phyloP scores from a whole-genome alignment of 1,284 basidiomycete species.

The Singerocomus inundabilis region DNA sequence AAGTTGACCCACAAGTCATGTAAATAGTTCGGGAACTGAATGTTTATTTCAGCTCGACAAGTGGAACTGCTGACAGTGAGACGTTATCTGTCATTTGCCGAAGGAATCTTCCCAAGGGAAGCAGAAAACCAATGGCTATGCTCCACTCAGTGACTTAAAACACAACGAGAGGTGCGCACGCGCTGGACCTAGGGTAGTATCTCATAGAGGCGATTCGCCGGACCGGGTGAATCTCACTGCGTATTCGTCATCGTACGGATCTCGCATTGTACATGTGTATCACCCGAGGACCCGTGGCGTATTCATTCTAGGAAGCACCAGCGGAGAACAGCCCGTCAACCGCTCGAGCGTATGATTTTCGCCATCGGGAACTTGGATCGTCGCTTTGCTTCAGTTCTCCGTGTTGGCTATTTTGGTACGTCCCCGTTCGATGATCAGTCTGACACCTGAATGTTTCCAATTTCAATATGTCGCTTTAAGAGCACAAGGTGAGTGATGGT shows the following conservation, averaged over 20 bases:
- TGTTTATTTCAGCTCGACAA: constrained; percentile 2
- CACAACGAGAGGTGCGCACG: neutral
- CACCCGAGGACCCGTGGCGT: neutral
- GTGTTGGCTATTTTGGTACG: neutral
- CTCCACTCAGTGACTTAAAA: neutral
- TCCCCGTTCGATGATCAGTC: neutral
- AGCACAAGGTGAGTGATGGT: neutral
- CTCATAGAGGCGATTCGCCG: constrained; percentile 12
- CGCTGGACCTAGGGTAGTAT: neutral
- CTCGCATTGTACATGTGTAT: constrained; percentile 1
- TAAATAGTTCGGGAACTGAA: neutral
- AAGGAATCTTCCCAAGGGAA: constrained; percentile 4
- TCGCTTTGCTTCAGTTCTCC: neutral
- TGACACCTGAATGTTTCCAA: neutral
- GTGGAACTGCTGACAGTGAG: neutral
- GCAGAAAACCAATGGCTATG: constrained; percentile 2
- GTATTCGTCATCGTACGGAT: constrained; percentile 5
- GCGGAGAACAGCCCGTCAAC: constrained; percentile 1
- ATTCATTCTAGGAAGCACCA: neutral
- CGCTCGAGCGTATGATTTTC: neutral
- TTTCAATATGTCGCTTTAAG: neutral
- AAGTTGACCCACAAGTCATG: neutral
- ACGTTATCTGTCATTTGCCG: neutral
- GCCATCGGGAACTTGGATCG: constrained; percentile 3
- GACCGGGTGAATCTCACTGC: constrained; percentile 8